A percentile compares a stretch with the other conserved stretches of the same genome.
These are phyloP conservation scores for Microbotryum lychnidis-dioicae DNA, from an alignment of 1,284 basidiomycete genomes.

Conservation along the genomic window DNA sequence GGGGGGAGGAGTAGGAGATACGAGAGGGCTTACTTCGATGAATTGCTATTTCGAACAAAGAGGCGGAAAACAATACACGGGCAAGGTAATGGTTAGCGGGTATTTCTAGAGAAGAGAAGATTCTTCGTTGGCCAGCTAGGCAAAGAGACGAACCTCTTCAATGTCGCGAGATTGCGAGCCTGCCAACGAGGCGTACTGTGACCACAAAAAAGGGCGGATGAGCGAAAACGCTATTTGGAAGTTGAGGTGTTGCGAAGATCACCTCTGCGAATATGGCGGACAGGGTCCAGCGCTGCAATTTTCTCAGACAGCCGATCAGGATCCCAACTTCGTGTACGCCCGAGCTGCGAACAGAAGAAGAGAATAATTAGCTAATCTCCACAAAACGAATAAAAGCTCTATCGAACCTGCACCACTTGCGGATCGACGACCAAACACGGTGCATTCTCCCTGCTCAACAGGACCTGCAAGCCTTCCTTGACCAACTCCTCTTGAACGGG, in stretches of 20 bases:
- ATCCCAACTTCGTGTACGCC: slow-evolving; percentile 42
- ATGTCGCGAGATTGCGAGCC: background rate
- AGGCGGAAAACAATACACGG: too few relatives aligned
- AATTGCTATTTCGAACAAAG: slow-evolving; percentile 1
- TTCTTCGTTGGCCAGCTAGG: too few relatives aligned
- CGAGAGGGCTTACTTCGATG: slow-evolving; percentile 4
- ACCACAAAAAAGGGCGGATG: background rate
- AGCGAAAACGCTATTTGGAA: background rate
- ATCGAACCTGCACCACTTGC: background rate
- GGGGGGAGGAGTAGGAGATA: too few relatives aligned
- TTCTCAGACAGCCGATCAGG: slow-evolving; percentile 48
- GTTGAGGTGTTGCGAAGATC: background rate
- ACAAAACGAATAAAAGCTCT: too few relatives aligned
- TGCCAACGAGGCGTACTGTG: slow-evolving; percentile 9
- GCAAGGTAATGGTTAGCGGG: too few relatives aligned
- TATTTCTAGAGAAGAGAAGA: too few relatives aligned
- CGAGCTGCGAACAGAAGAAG: background rate
- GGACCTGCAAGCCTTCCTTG: slow-evolving; percentile 8
- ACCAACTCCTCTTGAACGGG: slow-evolving; percentile 7
- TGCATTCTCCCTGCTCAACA: background rate
- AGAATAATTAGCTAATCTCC: background rate
- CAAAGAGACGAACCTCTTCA: slow-evolving; percentile 2
- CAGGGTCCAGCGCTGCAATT: slow-evolving; percentile 49
- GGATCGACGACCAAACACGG: slow-evolving; percentile 12
- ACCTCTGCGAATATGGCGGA: slow-evolving; percentile 49